Base-by-base conservation (phyloP, 805 yeast species). In the Komagataella pastoris region DNA sequence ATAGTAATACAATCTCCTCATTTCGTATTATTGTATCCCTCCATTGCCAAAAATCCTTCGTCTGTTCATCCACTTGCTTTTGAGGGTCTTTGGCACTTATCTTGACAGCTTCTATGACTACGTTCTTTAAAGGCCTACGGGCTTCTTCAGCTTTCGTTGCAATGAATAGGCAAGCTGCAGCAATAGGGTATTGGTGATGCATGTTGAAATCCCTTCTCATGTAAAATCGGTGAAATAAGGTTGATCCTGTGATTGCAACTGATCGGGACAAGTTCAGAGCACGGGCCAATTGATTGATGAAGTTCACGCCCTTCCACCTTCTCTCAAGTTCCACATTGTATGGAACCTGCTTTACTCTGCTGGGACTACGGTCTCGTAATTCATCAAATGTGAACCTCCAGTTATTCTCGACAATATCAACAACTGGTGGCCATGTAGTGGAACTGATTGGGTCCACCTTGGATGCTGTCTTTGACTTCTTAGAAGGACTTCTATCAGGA, bases 141-240 rank as follows among this genome's bases (percentile, higher is more conserved):
- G 77, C 68, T 52, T 78, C 83, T 51, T 77, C 80, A 6, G 76
- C 70, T 54, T 78, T 78, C 51, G 77, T 68, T 3, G 81, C 81
- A 23, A 78, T 61, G 56, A 78, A 78, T 17, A 79, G 56, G 30
- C 75, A 62, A 2, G 80, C 70, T 1, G 77, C 79, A 0, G 73
- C 81, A 6, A 73, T 65, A 53, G 79, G 79, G 55, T 72, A 79
- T 50, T 72, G 71, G 53, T 76, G 81, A 54, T 65, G 65, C 47
- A 65, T 59, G 45, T 63, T 61, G 49, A 76, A 56, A 43, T 75
- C 70, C 51, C 65, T 61, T 24, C 77, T 62, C 72, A 74, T 70
- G 58, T 76, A 79, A 59, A 76, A 78, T 50, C 83, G 63, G 54
- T 78, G 83, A 51, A 77, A 64, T 53, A 67, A 72, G 14, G 64